Base-by-base conservation (phyloP, 257 asterid species). In the Fraxinus anomala region DNA sequence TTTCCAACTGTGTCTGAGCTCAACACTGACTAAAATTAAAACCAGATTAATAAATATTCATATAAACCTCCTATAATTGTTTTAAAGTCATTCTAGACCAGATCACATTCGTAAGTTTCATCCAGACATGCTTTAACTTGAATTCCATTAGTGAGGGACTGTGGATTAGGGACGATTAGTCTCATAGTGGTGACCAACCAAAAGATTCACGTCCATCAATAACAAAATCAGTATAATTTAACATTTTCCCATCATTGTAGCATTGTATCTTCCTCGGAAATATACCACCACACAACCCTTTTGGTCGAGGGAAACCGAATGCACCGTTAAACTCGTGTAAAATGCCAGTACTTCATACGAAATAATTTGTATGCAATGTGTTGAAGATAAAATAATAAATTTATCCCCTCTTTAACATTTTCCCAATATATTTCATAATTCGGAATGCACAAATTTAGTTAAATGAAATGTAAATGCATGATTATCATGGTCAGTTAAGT, bases 371-470 rank as follows among this genome's bases (percentile, higher is more conserved):
- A 51, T 17, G 23, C 23, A 17, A 4, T 51, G 24, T 51, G 24
- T 51, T 51, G 63, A 51, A 4, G 61, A 51, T 17, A 19, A 51
- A 51, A 17, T 17, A 51, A 51, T 17, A 51, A 16, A 51, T 51
- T 17, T 17, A 51, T 51, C 63, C 63, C 24, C 24, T 17, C 23
- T 5, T 51, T 19, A 17, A 51, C 23, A 51, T 33, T 33, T 33
- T 33, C 6, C 36, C 36, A 36, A 51, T 72, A 49, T 66, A 51
- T 80, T 70, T 61, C 37, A 70, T 39, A 19, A 51, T 51, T 56
- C 0, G 1, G n/a, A n/a, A 56, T 56, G 66, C 28, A 16, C 28
- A n/a, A 42, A 42, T 11, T 11, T 42, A 42, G 51, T 11, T 42
- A 42, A 42, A 42, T 42, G 51, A 42, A 11, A 2, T 11, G 16